Evolutionary conservation across 2,329 filamentous ascomycete species (phyloP), one percentile per base, ranked within the genome.

Genomic region (Aspergillus clavatus): DNA sequence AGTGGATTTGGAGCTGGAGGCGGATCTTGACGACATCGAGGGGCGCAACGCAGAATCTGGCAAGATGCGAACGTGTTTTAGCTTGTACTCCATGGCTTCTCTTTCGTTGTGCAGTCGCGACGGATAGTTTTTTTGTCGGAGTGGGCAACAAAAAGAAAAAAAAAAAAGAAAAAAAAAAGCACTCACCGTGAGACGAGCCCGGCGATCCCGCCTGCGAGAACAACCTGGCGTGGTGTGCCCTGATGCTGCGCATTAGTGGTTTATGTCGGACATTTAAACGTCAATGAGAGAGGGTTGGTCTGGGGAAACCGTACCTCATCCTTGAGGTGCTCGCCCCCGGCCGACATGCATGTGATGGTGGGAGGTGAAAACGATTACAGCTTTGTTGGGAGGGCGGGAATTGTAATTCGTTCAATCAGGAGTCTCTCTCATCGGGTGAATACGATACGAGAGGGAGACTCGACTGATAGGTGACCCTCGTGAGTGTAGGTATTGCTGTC

Each of bases 21-120:
- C 93, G 87, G 71, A 98, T 98, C 75, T 98, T 97, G 72, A 97
- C 83, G 52, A 98, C 93, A 69, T 98, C 93, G 55, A 98, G 86
- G 42, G 93, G 93, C 14, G 93, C 89, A 64, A 97, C 85, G 62
- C 93, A 81, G 75, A 98, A 97, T 65, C 87, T 89, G n/a, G n/a
- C n/a, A n/a, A n/a, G n/a, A n/a, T n/a, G n/a, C n/a, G n/a, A n/a
- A n/a, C n/a, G n/a, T n/a, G 57, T 42, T 27, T 18, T 14, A 7
- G n/a, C 29, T n/a, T n/a, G n/a, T n/a, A n/a, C n/a, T n/a, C n/a
- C n/a, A n/a, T n/a, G n/a, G n/a, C n/a, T n/a, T n/a, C n/a, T n/a
- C n/a, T n/a, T n/a, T n/a, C n/a, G n/a, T n/a, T n/a, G n/a, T n/a
- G n/a, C n/a, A n/a, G n/a, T n/a, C n/a, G n/a, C n/a, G n/a, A n/a